phyloP scores from a whole-genome alignment of 805 yeast species.

The Ogataea populi-albae region DNA sequence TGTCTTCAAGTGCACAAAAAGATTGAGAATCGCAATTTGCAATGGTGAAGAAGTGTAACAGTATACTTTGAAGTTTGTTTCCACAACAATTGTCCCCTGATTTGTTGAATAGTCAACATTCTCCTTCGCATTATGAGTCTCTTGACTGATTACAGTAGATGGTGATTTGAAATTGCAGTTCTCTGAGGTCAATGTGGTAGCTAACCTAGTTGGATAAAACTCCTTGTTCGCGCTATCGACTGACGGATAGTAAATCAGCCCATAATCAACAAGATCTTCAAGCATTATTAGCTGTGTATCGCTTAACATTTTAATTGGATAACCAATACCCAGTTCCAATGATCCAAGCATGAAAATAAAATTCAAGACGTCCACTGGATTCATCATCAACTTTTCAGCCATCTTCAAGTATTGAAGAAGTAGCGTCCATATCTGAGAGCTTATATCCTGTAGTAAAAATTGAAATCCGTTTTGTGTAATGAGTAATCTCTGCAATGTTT shows the following conservation, averaged over 20 bases:
- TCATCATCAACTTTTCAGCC: constrained; percentile 84
- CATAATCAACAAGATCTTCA: constrained; percentile 87
- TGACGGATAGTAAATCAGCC: constrained; percentile 61
- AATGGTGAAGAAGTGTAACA: constrained; percentile 93
- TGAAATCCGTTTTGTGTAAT: constrained; percentile 95
- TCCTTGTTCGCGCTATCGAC: constrained; percentile 9
- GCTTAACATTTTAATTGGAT: constrained; percentile 65
- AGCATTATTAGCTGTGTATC: constrained; percentile 83
- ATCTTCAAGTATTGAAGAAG: constrained; percentile 81
- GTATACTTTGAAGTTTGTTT: constrained; percentile 89
- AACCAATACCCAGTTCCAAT: constrained; percentile 84
- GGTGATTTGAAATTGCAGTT: constrained; percentile 69
- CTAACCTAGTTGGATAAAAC: constrained; percentile 87
- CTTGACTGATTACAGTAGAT: constrained; percentile 70
- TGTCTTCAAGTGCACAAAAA: constrained; percentile 81
- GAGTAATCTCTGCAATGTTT: constrained; percentile 39
- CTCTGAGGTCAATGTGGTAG: constrained; percentile 87
- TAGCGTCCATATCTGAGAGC: constrained; percentile 92
- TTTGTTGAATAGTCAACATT: constrained; percentile 19
- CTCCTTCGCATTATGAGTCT: constrained; percentile 38
- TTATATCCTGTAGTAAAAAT: constrained; percentile 86
- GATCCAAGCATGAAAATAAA: constrained; percentile 93
- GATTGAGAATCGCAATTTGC: constrained; percentile 86
- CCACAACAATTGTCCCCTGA: constrained; percentile 77
- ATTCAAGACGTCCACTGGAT: constrained; percentile 92